Percentiles rank a stretch among this genome's conserved stretches.
Conservation (phyloP, 2,329 filamentous ascomycete species). For the Cladophialophora yegresii region DNA sequence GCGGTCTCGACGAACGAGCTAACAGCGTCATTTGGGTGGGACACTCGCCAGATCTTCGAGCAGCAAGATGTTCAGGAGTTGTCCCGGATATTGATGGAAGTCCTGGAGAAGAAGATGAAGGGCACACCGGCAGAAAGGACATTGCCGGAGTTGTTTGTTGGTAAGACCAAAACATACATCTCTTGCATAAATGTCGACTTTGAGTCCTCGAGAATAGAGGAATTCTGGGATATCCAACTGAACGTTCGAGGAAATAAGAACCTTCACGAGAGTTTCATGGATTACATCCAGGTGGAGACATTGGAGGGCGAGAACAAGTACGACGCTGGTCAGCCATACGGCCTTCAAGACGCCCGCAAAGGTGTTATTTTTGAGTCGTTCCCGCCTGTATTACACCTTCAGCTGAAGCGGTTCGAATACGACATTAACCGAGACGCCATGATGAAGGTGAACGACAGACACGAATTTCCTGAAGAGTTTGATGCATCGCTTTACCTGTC, state of each 20-base stretch:
- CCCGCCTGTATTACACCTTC: conserved; percentile 88
- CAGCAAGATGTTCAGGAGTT: conserved; percentile 98
- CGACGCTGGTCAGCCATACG: conserved; percentile 83
- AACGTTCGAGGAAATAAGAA: conserved; percentile 95
- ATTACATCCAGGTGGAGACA: conserved; percentile 95
- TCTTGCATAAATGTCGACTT: conserved; percentile 98
- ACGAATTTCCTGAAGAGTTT: conserved; percentile 54
- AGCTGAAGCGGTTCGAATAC: conserved; percentile 97
- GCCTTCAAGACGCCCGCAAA: conserved; percentile 94
- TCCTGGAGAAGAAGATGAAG: conserved; percentile 97
- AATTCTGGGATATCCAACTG: conserved; percentile 98
- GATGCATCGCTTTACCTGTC: conserved; percentile 80
- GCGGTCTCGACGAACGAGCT: conserved; percentile 91
- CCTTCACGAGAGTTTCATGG: conserved; percentile 88
- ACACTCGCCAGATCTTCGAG: conserved; percentile 95
- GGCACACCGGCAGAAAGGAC: conserved; percentile 88
- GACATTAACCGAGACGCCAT: conserved; percentile 94
- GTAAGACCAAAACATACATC: conserved; percentile 98
- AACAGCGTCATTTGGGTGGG: conserved; percentile 97
- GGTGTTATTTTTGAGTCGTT: conserved; percentile 97
- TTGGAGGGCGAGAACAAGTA: conserved; percentile 99
- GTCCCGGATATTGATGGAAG: conserved; percentile 94
- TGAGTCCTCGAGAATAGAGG: conserved; percentile 91
- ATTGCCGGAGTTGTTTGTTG: conserved; percentile 86
- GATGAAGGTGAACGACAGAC: conserved; percentile 78